These are phyloP conservation scores for Spathaspora sp. DNA, from an alignment of 1,139 yeast genomes.

Conservation along the genomic window DNA sequence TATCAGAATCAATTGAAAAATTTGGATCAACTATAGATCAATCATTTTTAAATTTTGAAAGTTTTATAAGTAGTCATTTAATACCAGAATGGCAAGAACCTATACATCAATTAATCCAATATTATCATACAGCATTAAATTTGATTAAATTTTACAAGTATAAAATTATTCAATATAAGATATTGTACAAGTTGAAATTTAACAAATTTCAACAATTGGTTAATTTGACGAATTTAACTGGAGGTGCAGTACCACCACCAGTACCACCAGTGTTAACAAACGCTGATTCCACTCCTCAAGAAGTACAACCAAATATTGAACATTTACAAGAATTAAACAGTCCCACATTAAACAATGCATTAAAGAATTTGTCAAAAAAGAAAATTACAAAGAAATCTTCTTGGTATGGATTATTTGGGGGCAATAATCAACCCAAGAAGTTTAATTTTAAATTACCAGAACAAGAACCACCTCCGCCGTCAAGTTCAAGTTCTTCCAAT, in stretches of 20 bases:
- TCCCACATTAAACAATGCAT: conserved; percentile 42
- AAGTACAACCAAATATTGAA: conserved; percentile 17
- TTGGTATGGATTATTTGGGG: conserved; percentile 51
- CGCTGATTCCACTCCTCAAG: conserved; percentile 2
- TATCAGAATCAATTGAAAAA: conserved; percentile 40
- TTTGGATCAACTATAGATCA: conserved; percentile 49
- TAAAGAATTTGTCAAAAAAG: conserved; percentile 27
- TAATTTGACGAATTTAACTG: conserved; percentile 20
- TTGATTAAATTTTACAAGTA: conserved; percentile 45
- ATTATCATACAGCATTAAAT: conserved; percentile 38
- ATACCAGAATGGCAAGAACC: conserved; percentile 51
- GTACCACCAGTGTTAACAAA: background rate
- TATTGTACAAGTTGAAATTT: conserved; percentile 42
- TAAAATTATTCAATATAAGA: conserved; percentile 44
- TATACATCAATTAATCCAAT: conserved; percentile 41
- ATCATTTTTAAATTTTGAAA: conserved; percentile 41
- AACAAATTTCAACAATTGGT: conserved; percentile 40
- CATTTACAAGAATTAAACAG: conserved; percentile 39
- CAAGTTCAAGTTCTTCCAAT: conserved; percentile 7
- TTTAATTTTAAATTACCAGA: conserved; percentile 14
- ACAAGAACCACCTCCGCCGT: conserved; percentile 1
- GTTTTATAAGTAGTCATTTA: conserved; percentile 32
- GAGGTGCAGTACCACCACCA: conserved; percentile 1
- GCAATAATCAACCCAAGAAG: conserved; percentile 24
- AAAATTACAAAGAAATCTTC: conserved; percentile 34